These are phyloP conservation scores for Suillus hirtellus DNA, from an alignment of 768 basidiomycete genomes.

Conservation along the genomic window DNA sequence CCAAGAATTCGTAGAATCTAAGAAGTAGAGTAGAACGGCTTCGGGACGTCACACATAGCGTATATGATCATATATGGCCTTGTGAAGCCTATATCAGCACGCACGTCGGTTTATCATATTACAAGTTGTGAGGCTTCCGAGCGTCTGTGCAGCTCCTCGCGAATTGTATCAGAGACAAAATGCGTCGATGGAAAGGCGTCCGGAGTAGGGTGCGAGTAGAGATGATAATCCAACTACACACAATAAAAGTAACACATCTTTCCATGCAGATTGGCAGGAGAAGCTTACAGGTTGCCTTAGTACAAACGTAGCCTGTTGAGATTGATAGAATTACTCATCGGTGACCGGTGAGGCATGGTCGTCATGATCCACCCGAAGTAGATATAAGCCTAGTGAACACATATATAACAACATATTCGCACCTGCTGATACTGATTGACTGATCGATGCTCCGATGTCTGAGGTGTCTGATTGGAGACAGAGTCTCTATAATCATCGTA, in stretches of 20 bases:
- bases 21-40: too few species aligned
- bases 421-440: constrained; percentile 19
- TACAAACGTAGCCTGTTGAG: constrained; percentile 44
- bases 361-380: constrained; percentile 28
- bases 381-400: constrained; percentile 14
- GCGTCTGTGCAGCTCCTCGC: constrained; percentile 51
- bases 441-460: constrained; percentile 24
- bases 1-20: too few species aligned
- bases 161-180: constrained; percentile 82
- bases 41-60: too few species aligned
- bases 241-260: neutral
- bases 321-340: constrained; percentile 40
- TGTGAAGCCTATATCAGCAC: too few species aligned
- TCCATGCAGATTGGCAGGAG: constrained; percentile 7
- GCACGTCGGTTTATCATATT: constrained; percentile 22
- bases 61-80: too few species aligned
- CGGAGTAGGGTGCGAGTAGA: constrained; percentile 77
- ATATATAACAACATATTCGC: constrained; percentile 24
- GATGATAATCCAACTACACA: constrained; percentile 83
- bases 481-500: too few species aligned
- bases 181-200: constrained; percentile 61
- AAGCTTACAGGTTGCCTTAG: constrained; percentile 64
- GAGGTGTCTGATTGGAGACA: neutral
- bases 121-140: too few species aligned
- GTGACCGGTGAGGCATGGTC: constrained; percentile 15